These are phyloP conservation scores for Myotisia sp. DNA, from an alignment of 2,329 filamentous ascomycete genomes.

Conservation along the genomic window DNA sequence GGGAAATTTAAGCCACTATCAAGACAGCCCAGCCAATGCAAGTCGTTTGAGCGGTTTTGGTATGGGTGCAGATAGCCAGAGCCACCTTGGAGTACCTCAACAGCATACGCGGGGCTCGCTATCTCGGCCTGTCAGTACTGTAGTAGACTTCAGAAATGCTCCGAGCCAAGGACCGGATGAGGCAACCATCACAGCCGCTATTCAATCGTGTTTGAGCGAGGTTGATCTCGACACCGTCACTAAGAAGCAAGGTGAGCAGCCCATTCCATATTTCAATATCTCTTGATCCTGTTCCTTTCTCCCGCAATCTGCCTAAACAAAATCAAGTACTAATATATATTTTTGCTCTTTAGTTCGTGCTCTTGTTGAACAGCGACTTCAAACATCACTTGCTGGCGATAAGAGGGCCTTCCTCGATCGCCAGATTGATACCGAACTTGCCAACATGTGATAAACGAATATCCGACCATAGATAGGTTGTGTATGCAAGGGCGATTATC, in stretches of 20 bases:
- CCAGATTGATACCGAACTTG: conserved; percentile 84
- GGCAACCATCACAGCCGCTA: conserved; percentile 64
- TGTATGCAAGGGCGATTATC: no score
- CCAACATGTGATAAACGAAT: conserved; percentile 57
- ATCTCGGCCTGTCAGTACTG: conserved; percentile 41
- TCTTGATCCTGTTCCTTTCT: not conserved
- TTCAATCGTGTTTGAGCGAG: conserved; percentile 67
- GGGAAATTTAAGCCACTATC: conserved; percentile 38
- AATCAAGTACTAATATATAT: not conserved
- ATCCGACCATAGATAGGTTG: not conserved
- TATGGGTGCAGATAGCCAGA: conserved; percentile 31
- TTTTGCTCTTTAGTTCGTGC: conserved; percentile 55
- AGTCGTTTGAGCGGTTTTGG: conserved; percentile 32
- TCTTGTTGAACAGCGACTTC: conserved; percentile 81
- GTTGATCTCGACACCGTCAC: conserved; percentile 94
- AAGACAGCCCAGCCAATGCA: conserved; percentile 29
- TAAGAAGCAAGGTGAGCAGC: conserved; percentile 66
- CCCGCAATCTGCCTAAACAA: not conserved
- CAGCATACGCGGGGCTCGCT: conserved; percentile 36
- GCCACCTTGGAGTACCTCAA: conserved; percentile 22
- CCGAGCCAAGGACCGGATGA: conserved; percentile 56
- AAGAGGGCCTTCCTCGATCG: conserved; percentile 78
- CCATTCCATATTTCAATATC: no score
- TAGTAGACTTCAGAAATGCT: conserved; percentile 43
- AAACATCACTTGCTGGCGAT: conserved; percentile 76